Conservation (phyloP, 345 rosid genomes). For the Eucalyptus coolabah region DNA sequence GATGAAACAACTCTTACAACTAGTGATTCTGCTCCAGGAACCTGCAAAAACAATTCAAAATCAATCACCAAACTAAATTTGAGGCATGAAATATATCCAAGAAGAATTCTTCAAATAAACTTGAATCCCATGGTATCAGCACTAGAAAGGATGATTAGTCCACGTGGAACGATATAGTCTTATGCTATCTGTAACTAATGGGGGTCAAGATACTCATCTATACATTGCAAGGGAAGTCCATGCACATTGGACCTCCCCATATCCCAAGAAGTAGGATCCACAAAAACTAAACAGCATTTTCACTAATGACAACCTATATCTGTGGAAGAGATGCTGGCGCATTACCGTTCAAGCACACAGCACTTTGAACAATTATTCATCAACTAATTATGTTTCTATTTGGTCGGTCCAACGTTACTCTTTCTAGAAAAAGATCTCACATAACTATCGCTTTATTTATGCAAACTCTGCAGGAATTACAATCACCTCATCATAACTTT, state of each 20-base stretch:
- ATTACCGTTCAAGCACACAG: neutral
- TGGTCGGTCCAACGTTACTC: neutral
- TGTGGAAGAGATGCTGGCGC: neutral
- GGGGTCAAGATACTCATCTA: neutral
- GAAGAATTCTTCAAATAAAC: neutral
- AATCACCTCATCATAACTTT: conserved; percentile 82
- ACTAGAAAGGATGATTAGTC: neutral
- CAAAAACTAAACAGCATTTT: neutral
- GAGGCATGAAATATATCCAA: neutral
- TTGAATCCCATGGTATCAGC: neutral
- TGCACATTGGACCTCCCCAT: neutral
- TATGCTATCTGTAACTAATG: neutral
- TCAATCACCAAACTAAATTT: neutral
- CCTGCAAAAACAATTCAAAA: conserved; percentile 24
- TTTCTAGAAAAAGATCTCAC: neutral
- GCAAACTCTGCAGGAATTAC: neutral
- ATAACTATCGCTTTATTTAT: neutral
- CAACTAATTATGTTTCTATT: neutral
- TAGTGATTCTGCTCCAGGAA: conserved; percentile 93
- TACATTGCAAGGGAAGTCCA: neutral
- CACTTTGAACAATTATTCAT: neutral
- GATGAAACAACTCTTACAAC: conserved; percentile 97
- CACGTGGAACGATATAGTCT: neutral
- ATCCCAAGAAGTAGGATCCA: neutral
- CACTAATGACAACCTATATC: neutral